Conservation (phyloP, 805 yeast species). For the Ascoidea asiatica region DNA sequence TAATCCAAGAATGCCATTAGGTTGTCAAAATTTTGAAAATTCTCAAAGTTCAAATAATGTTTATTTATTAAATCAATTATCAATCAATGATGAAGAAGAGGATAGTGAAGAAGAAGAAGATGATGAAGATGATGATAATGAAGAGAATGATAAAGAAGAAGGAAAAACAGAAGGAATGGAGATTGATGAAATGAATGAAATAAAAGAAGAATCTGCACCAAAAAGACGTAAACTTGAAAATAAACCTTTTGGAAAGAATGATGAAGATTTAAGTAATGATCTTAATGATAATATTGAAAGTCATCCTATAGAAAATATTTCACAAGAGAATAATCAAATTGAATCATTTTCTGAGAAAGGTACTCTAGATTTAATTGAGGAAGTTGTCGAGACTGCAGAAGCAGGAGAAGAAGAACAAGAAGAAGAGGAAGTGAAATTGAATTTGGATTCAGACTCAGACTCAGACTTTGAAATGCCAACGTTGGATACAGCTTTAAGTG, state of each 20-base stretch:
- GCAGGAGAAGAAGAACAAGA: neutral
- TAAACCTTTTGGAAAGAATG: neutral
- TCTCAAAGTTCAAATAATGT: neutral
- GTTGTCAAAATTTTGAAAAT: neutral
- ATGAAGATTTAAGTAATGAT: neutral
- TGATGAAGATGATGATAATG: neutral
- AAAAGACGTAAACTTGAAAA: neutral
- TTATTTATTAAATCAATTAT: no score
- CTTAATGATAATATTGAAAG: neutral
- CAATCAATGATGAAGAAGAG: neutral
- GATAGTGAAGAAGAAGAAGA: neutral
- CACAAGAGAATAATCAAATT: no score
- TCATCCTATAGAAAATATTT: no score
- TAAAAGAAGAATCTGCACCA: neutral
- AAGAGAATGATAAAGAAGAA: neutral
- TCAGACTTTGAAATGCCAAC: neutral
- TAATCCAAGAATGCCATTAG: neutral
- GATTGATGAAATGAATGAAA: neutral
- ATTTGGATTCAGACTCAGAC: neutral
- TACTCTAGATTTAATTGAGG: neutral
- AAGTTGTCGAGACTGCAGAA: neutral
- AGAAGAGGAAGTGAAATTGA: neutral
- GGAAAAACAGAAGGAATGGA: neutral
- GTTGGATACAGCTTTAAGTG: neutral
- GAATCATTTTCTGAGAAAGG: no score